Evolutionary conservation across 192 early-diverging fungal species (phyloP), one percentile per base, ranked within the genome.

Genomic region (Phycomyces blakesleeanus): DNA sequence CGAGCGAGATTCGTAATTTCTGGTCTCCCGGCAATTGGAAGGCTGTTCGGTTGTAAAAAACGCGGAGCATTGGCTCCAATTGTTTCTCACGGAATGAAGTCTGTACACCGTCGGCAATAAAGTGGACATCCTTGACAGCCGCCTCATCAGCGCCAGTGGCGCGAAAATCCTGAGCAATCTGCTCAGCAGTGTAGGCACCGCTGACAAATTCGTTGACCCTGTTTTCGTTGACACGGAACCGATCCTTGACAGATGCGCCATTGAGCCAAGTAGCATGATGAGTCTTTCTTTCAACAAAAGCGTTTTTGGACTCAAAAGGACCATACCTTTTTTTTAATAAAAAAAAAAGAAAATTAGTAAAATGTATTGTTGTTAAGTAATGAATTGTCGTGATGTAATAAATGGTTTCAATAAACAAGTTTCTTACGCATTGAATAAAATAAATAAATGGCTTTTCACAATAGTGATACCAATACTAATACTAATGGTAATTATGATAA

Each of bases 1-100:
- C 97, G 3, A 99, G 76, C n/a, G 93, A 95, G 55, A 99, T 93
- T 41, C 97, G 86, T 40, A 98, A 88, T 9, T 89, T 80, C 11
- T 92, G 85, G 80, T 96, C 93, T 22, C 91, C 95, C 3, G 97
- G 97, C 27, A 99, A 78, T 73, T 99, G 97, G 81, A 99, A 99
- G 10, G 97, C 97, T 14, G 94, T 97, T 63, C 97, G 90, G 76
- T 96, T 96, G 80, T 98, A 99, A 63, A 93, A 92, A 2, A 94
- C 92, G 57, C 97, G 87, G 62, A 96, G 76, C 24, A 92, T 79
- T 58, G 97, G 93, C 50, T 82, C 79, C 37, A 99, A 76, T 6
- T 83, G 71, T 72, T 91, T 92, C 22, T 87, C 76, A 16, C 67
- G 64, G 22, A 98, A 82, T 47, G 80, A 81, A 8, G 76, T 67